These are phyloP conservation scores for Ballota nigra DNA, from an alignment of 257 asterid genomes.

Conservation along the genomic window DNA sequence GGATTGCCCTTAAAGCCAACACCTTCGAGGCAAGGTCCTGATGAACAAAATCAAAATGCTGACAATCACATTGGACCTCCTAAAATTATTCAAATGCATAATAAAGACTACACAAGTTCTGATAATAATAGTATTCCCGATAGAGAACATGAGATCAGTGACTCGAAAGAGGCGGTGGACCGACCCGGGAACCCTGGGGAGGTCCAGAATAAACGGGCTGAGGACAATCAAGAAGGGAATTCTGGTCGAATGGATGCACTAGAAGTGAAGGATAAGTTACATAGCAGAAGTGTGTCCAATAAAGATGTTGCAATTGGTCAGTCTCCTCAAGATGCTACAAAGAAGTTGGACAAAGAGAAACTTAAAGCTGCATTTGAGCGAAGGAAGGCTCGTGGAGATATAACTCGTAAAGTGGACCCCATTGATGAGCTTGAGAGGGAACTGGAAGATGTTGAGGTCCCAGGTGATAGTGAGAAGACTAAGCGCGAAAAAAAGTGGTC, in stretches of 20 bases:
- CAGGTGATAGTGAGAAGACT: conserved; percentile 49
- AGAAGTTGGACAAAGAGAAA: conserved; percentile 66
- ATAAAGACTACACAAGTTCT: conserved; percentile 30
- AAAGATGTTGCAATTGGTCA: conserved; percentile 40
- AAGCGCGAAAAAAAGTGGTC: conserved; percentile 48
- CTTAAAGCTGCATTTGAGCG: conserved; percentile 74
- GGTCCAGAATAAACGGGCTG: conserved; percentile 25
- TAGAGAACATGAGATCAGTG: conserved; percentile 36
- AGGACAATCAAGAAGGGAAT: conserved; percentile 30
- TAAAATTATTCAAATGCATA: conserved; percentile 23
- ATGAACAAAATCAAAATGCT: conserved; percentile 26
- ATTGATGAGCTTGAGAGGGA: conserved; percentile 82
- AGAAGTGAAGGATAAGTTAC: conserved; percentile 50
- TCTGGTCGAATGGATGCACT: conserved; percentile 38
- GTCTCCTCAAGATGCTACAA: conserved; percentile 49
- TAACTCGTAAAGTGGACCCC: conserved; percentile 46
- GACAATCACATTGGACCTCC: conserved; percentile 33
- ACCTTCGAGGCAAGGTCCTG: conserved; percentile 35
- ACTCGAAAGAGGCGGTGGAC: conserved; percentile 33
- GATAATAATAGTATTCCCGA: conserved; percentile 24
- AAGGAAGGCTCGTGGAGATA: conserved; percentile 69
- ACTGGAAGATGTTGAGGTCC: conserved; percentile 72
- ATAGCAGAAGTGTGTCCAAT: conserved; percentile 33
- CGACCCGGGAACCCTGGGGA: conserved; percentile 35
- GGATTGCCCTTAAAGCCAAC: conserved; percentile 43